Conservation (phyloP, 116 monocot species). For the Trichopus zeylanicus region DNA sequence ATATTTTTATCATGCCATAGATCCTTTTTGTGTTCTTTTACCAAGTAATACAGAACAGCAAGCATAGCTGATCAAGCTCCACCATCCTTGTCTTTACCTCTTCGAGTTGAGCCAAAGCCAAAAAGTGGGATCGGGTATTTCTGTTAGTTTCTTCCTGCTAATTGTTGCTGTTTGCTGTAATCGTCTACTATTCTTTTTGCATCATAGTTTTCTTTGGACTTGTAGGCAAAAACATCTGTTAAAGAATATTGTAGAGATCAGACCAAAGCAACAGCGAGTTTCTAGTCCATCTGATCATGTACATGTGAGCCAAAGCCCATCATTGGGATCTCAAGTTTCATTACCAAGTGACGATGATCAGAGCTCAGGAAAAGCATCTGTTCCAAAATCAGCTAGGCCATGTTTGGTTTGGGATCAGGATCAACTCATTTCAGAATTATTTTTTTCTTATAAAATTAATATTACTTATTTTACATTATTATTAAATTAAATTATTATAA, state of each 20-base stretch:
- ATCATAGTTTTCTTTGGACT: not conserved
- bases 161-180: not conserved
- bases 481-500: too few species aligned
- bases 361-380: not conserved
- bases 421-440: too few species aligned
- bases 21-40: conserved; percentile 32
- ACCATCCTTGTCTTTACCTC: conserved; percentile 57
- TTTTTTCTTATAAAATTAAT: too few species aligned
- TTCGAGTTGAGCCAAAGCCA: conserved; percentile 95
- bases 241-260: conserved; percentile 87
- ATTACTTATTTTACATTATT: too few species aligned
- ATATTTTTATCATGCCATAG: not conserved
- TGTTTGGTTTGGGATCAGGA: too few species aligned
- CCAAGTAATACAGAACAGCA: conserved; percentile 63
- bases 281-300: conserved; percentile 25
- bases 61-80: conserved; percentile 79
- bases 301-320: conserved; percentile 1
- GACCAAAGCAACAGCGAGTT: conserved; percentile 52
- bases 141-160: not conserved
- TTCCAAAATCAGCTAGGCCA: conserved; percentile 1
- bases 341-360: not conserved
- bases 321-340: conserved; percentile 1
- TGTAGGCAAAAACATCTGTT: conserved; percentile 87
- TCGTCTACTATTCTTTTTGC: not conserved
- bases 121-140: conserved; percentile 88